Evolutionary conservation across 2,329 filamentous ascomycete species (phyloP), one percentile per base, ranked within the genome.

Genomic region (Colletotrichum simmondsii): DNA sequence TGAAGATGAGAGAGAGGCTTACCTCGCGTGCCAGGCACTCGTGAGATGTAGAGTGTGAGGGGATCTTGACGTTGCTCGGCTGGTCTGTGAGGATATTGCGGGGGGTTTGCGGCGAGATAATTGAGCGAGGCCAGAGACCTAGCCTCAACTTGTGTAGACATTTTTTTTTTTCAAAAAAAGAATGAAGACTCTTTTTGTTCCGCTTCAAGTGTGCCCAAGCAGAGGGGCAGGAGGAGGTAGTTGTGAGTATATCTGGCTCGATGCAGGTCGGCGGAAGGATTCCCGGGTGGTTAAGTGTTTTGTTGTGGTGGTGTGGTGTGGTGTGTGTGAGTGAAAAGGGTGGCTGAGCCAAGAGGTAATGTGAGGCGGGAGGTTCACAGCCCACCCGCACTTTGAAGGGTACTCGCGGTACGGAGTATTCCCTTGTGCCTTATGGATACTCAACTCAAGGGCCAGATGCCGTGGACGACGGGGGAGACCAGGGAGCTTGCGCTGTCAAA

Each of bases 1-100:
- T 42, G 57, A 28, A 80, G 85, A 76, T 57, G 16, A 32, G 11
- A 16, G 12, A 52, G 11, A 16, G 12, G 19, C 66, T 60, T 86
- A 95, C 95, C 94, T 92, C 92, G 91, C 75, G 94, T 97, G 26
- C 96, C 96, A 1, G 97, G 97, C 0, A 99, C 96, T 76, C 96
- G 88, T 46, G 96, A 95, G 76, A 99, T 97, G 83, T 99, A 99
- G 53, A 99, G 89, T 2, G 92, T 91, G 63, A 98, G 83, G 4
- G 94, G 91, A 62, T 94, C 91, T 75, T 92, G 89, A 75, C 86
- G 89, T 77, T 89, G 85, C 76, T 93, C 91, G 3, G 91, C 90
- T 5, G 94, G 93, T 79, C 94, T 94, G 78, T 93, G 89, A 62
- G 95, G 94, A 81, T 97, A 97, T 77, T 92, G 89, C 59, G 97